Percentiles rank a stretch among this genome's conserved stretches.
Conservation (phyloP, 805 yeast genomes). For the Sungouiella blattae region DNA sequence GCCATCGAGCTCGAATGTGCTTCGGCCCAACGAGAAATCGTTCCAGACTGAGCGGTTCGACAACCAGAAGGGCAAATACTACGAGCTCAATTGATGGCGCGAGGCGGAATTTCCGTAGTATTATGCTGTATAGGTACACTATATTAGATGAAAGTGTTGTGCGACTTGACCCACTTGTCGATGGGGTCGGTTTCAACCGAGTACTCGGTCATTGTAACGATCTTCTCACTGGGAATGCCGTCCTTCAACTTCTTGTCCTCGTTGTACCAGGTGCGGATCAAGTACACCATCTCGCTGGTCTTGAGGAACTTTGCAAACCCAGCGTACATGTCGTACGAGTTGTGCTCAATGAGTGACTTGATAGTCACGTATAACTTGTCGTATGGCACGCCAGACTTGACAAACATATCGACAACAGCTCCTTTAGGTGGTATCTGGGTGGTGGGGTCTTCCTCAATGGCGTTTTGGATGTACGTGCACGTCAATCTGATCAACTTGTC, state of each 20-base stretch:
- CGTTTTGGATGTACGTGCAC: slow-evolving; percentile 48
- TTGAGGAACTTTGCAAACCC: slow-evolving; percentile 41
- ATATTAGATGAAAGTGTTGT: slow-evolving; percentile 5
- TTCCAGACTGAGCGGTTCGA: slow-evolving; percentile 33
- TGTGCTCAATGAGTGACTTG: slow-evolving; percentile 60
- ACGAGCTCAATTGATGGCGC: slow-evolving; percentile 36
- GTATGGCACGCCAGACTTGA: slow-evolving; percentile 59
- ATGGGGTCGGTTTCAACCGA: slow-evolving; percentile 57
- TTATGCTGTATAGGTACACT: neutral
- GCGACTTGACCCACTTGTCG: slow-evolving; percentile 19
- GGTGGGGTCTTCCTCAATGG: slow-evolving; percentile 28
- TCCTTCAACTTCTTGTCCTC: slow-evolving; percentile 63
- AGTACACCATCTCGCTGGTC: slow-evolving; percentile 54
- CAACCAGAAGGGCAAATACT: slow-evolving; percentile 41
- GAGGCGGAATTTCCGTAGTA: no score
- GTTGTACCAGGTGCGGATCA: slow-evolving; percentile 65
- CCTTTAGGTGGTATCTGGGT: slow-evolving; percentile 48
- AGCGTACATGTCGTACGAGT: slow-evolving; percentile 48
- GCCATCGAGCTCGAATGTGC: slow-evolving; percentile 16
- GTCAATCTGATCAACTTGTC: slow-evolving; percentile 65
- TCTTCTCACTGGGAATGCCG: slow-evolving; percentile 44
- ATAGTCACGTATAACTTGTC: slow-evolving; percentile 64
- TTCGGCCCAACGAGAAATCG: slow-evolving; percentile 24
- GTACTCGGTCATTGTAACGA: slow-evolving; percentile 45
- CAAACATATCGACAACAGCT: slow-evolving; percentile 56